phyloP scores from a whole-genome alignment of 1,284 basidiomycete genomes.

The Ganoderma lucidum region DNA sequence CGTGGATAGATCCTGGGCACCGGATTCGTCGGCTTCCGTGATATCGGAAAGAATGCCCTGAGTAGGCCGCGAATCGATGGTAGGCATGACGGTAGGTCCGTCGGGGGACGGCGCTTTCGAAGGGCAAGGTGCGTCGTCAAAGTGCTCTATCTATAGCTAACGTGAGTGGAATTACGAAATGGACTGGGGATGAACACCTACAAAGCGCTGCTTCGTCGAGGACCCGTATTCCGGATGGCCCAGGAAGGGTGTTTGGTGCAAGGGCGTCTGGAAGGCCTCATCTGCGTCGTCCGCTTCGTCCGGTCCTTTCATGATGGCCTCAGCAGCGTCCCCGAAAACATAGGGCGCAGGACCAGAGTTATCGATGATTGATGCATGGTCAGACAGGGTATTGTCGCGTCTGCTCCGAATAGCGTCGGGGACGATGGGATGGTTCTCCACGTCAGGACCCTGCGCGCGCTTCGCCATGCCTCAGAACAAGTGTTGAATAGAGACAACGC shows the following conservation, averaged over 20 bases:
- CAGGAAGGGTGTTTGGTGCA: conserved; percentile 7
- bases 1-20: background rate
- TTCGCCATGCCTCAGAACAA: background rate
- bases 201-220: background rate
- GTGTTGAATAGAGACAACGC: background rate
- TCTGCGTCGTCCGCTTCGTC: conserved; percentile 11
- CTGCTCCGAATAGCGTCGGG: too few relatives aligned
- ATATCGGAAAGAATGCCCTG: conserved; percentile 26
- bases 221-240: background rate
- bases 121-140: background rate
- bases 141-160: background rate
- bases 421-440: background rate
- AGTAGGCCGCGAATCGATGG: background rate
- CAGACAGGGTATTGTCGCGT: too few relatives aligned
- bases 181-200: background rate
- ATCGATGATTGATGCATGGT: background rate
- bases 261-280: conserved; percentile 19
- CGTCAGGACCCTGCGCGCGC: background rate
- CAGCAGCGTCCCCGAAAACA: conserved; percentile 15
- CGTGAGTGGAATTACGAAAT: background rate
- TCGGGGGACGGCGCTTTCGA: background rate
- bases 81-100: background rate
- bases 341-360: conserved; percentile 10
- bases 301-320: background rate
- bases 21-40: conserved; percentile 24